phyloP scores from a whole-genome alignment of 208 protist genomes.

The Naegleria lovaniensis region DNA sequence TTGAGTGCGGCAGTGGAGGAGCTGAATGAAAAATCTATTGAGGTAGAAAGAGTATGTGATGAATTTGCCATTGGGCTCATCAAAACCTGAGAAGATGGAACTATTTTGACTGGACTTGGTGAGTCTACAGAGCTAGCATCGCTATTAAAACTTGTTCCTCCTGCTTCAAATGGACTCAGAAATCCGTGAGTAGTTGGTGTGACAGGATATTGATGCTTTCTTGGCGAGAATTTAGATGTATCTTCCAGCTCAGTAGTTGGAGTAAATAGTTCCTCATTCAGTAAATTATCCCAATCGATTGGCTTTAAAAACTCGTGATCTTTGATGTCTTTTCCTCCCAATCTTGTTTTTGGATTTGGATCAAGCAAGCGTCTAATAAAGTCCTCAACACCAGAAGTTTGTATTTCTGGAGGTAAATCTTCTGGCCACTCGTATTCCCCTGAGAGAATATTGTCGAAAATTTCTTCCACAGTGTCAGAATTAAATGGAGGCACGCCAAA shows the following conservation, averaged over 20 bases:
- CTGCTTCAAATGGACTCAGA: not conserved
- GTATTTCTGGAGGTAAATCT: slow-evolving; percentile 15
- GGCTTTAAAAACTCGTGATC: not conserved
- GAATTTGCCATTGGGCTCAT: not conserved
- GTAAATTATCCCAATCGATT: not conserved
- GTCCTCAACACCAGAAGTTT: not conserved
- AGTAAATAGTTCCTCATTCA: not conserved
- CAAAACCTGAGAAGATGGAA: not conserved
- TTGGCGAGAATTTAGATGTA: slow-evolving; percentile 10
- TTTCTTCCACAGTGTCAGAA: slow-evolving; percentile 57
- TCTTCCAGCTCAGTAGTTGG: not conserved
- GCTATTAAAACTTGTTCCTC: not conserved
- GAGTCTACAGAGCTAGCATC: not conserved
- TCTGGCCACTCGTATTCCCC: not conserved
- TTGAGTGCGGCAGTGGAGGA: not conserved
- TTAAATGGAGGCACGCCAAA: slow-evolving; percentile 64
- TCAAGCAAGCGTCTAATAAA: not conserved
- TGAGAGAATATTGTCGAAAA: slow-evolving; percentile 46
- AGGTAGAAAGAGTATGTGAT: not conserved
- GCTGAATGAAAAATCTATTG: slow-evolving; percentile 7
- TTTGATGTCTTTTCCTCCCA: not conserved
- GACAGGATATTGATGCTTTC: not conserved
- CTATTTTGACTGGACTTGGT: not conserved
- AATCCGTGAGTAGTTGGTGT: not conserved
- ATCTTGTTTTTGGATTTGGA: not conserved